A percentile compares a stretch with the other conserved stretches of the same genome.
Conservation (phyloP, 768 basidiomycete species). For the Erythrobasidium yunnanense region DNA sequence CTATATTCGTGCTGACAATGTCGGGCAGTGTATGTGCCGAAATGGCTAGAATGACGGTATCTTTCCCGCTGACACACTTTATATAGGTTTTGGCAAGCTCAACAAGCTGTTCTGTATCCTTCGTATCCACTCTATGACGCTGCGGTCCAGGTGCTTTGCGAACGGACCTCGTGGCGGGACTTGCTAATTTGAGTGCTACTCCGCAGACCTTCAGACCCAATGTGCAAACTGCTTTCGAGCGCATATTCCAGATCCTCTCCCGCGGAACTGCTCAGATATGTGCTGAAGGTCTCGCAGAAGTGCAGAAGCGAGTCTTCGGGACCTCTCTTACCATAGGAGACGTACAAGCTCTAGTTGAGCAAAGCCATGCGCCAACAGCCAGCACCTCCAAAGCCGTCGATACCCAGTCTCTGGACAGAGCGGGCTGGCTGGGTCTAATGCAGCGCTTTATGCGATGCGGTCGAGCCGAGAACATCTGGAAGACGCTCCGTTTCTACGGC, state of each 20-base stretch:
- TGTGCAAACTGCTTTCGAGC: slow-evolving; percentile 2
- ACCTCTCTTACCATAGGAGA: too few relatives aligned
- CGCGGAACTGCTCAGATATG: background rate
- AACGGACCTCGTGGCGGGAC: background rate
- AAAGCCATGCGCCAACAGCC: too few relatives aligned
- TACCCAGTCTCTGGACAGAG: too few relatives aligned
- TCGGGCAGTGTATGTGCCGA: background rate
- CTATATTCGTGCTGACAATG: background rate
- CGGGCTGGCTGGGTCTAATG: background rate
- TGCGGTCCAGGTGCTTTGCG: background rate
- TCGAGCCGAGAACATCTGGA: slow-evolving; percentile 2
- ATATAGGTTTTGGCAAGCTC: slow-evolving; percentile 11
- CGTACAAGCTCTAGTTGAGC: too few relatives aligned
- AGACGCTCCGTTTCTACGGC: slow-evolving; percentile 3
- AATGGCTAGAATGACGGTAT: background rate
- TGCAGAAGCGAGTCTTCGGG: slow-evolving; percentile 1
- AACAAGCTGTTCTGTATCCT: slow-evolving; percentile 5
- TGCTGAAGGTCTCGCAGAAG: background rate
- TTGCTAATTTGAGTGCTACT: background rate
- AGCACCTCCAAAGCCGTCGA: too few relatives aligned
- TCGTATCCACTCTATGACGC: background rate
- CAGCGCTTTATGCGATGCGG: slow-evolving; percentile 1
- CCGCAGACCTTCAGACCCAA: background rate
- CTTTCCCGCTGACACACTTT: background rate
- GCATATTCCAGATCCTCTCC: slow-evolving; percentile 10